Base-by-base conservation (phyloP, 2,329 filamentous ascomycete species). In the Curvularia sp. region DNA sequence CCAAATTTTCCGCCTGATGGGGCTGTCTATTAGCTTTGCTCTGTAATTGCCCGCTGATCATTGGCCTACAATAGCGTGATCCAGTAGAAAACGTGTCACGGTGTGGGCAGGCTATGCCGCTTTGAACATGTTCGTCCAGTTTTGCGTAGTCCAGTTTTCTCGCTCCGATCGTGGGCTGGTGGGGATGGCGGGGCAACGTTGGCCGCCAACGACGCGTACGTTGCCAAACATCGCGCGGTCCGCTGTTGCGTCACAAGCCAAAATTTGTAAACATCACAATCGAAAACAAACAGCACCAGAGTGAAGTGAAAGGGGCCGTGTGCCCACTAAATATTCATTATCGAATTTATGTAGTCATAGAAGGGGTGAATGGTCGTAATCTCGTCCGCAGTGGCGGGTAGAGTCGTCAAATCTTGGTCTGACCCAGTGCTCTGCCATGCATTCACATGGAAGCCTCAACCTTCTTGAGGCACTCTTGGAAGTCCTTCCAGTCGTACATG, bases 401-500 rank as follows among this genome's bases (percentile, higher is more conserved):
- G 62, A 66, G 59, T 58, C 50, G 38, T 65, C 55, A 60, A 43
- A 61, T 65, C 60, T 55, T 62, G 24, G 31, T 51, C 46, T 22
- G 41, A 38, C 47, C 31, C 39, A 18, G 42, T 50, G 39, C 28
- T 38, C 53, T 51, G 39, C 46, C 49, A 55, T 49, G 47, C 57
- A 52, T 63, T 64, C 72, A 75, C 68, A 76, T 55, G 66, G 71
- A 69, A 60, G 64, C 73, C 78, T 83, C 80, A 47, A 83, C 77
- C 75, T 79, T 78, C 79, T 80, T 80, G 62, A 83, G 71, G 67
- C 73, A 77, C 61, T 82, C 78, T 56, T 73, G 77, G 74, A 83
- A 83, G 68, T 83, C 81, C 66, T 77, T 78, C 82, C 82, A 84
- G 76, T 83, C 75, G 73, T 81, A 79, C 81, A 84, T 83, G 76